phyloP scores from a whole-genome alignment of 148 eudicot species.

The Rhododendron williamsianum region DNA sequence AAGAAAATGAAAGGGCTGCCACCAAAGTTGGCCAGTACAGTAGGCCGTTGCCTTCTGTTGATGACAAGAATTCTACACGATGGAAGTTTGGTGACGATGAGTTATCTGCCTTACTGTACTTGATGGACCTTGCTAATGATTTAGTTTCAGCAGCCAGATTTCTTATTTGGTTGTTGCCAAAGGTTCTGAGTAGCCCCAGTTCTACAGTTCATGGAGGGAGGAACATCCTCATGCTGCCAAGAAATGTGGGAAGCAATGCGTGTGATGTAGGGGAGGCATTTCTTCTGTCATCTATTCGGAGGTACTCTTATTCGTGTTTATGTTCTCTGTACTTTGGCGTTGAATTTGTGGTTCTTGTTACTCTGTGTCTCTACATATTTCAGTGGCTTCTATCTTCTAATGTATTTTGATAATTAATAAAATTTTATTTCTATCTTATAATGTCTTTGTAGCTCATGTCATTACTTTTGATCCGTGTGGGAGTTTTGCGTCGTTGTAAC shows the following conservation, averaged over 20 bases:
- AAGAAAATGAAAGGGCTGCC: constrained; percentile 57
- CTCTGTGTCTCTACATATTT: background rate
- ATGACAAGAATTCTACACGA: constrained; percentile 44
- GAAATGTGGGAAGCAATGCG: constrained; percentile 57
- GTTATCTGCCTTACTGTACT: constrained; percentile 68
- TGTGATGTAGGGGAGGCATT: constrained; percentile 87
- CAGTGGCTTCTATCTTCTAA: background rate
- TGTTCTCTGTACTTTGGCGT: background rate
- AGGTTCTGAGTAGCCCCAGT: constrained; percentile 44
- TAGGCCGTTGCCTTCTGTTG: constrained; percentile 52
- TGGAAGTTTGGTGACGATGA: constrained; percentile 99
- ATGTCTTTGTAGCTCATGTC: background rate
- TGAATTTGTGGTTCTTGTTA: background rate
- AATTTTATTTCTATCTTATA: background rate
- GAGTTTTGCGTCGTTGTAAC: background rate
- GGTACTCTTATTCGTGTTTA: constrained; percentile 32
- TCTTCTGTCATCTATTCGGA: constrained; percentile 71
- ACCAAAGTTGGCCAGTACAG: constrained; percentile 49
- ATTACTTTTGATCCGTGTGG: background rate
- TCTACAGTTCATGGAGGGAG: constrained; percentile 61
- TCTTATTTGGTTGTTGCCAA: constrained; percentile 86
- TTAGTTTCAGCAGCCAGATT: constrained; percentile 67
- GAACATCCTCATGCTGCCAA: constrained; percentile 50
- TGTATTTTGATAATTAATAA: background rate
- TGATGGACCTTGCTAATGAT: constrained; percentile 75